These are phyloP conservation scores for Helichrysum umbraculigerum DNA, from an alignment of 129 eudicot species.

Conservation along the genomic window DNA sequence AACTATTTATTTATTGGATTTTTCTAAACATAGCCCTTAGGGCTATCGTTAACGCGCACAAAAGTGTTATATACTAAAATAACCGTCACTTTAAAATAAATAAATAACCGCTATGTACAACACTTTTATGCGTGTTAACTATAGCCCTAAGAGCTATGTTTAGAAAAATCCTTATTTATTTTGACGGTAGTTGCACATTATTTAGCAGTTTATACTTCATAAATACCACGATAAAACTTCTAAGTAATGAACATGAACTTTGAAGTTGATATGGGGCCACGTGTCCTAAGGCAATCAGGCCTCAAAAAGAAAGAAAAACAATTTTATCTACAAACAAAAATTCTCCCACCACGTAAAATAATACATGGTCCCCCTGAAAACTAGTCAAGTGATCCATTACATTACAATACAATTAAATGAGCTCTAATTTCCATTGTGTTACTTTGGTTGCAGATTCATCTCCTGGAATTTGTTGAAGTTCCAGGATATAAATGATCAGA, in stretches of 20 bases:
- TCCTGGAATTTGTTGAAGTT: slow-evolving; percentile 26
- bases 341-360: slow-evolving; percentile 38
- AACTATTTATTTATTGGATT: too few species aligned
- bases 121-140: too few species aligned
- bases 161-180: too few species aligned
- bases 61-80: too few species aligned
- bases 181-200: too few species aligned
- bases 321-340: slow-evolving; percentile 31
- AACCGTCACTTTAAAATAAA: too few species aligned
- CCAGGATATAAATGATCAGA: slow-evolving; percentile 55
- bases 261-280: slow-evolving; percentile 31
- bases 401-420: slow-evolving; percentile 10
- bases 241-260: not conserved
- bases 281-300: slow-evolving; percentile 27
- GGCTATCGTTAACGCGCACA: too few species aligned
- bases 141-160: too few species aligned
- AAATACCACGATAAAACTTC: not conserved
- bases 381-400: slow-evolving; percentile 25
- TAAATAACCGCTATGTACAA: too few species aligned
- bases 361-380: slow-evolving; percentile 40
- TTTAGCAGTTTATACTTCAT: too few species aligned
- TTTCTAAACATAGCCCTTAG: too few species aligned
- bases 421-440: not conserved
- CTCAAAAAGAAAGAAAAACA: slow-evolving; percentile 7
- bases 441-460: slow-evolving; percentile 17